A percentile compares a stretch with the other conserved stretches of the same genome.
phyloP scores from a whole-genome alignment of 352 stramenopile genomes.

The Globisporangium polare region DNA sequence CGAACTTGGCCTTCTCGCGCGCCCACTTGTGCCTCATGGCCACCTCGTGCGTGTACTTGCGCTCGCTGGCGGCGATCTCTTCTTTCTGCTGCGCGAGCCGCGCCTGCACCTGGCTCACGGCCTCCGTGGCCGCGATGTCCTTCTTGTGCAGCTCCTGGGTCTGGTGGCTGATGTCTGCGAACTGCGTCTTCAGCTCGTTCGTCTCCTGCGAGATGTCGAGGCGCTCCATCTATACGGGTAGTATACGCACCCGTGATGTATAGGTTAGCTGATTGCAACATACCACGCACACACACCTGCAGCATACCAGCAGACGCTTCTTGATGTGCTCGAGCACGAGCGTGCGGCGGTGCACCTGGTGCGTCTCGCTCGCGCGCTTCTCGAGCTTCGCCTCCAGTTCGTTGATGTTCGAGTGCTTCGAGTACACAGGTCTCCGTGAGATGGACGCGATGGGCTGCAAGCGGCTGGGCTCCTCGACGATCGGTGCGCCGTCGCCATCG shows the following conservation, averaged over 20 bases:
- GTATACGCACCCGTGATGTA: too few relatives aligned
- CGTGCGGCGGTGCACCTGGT: constrained; percentile 55
- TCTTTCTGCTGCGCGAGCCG: constrained; percentile 62
- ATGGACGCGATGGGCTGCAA: constrained; percentile 73
- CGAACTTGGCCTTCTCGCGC: constrained; percentile 78
- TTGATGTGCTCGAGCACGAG: constrained; percentile 82
- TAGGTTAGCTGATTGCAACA: too few relatives aligned
- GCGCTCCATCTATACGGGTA: constrained; percentile 35
- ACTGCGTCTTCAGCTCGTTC: constrained; percentile 61
- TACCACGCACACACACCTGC: background rate
- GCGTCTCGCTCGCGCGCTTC: constrained; percentile 47
- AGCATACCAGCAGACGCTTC: constrained; percentile 49
- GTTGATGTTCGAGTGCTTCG: constrained; percentile 82
- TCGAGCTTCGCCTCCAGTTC: constrained; percentile 67
- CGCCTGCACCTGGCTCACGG: constrained; percentile 67
- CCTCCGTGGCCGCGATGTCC: constrained; percentile 65
- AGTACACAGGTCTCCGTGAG: constrained; percentile 73
- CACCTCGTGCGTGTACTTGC: constrained; percentile 66
- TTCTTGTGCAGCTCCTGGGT: constrained; percentile 78
- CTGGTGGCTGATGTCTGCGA: constrained; percentile 53
- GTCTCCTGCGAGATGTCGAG: constrained; percentile 43
- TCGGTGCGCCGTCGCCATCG: constrained; percentile 11
- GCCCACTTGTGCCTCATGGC: constrained; percentile 73
- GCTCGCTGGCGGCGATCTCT: constrained; percentile 55
- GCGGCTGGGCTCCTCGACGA: constrained; percentile 45